Evolutionary conservation across 2,329 filamentous ascomycete species (phyloP).

Genomic region (Sphaerulina musiva): DNA sequence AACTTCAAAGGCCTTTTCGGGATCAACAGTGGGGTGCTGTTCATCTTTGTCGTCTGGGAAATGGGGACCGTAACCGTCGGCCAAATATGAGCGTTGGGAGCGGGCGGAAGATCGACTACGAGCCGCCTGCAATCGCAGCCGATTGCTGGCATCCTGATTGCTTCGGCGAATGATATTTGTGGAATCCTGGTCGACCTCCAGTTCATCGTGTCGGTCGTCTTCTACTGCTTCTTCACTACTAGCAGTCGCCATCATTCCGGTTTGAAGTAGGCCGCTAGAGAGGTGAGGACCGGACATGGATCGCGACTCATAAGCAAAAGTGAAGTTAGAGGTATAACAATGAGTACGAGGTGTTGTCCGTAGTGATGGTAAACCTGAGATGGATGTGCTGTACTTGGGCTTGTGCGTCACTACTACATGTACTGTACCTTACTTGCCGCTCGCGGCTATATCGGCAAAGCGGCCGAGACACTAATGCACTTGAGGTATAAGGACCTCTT

Average conservation of each 20-base stretch:
- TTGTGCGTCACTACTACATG: too few relatives aligned
- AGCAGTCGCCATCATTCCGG: background rate
- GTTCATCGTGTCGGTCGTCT: background rate
- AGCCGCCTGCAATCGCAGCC: background rate
- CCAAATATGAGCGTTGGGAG: slow-evolving; percentile 27
- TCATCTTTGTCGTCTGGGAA: slow-evolving; percentile 11
- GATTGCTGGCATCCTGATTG: background rate
- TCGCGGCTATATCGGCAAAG: too few relatives aligned
- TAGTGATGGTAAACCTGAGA: too few relatives aligned
- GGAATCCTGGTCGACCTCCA: background rate
- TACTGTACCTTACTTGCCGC: too few relatives aligned
- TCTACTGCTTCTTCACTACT: background rate
- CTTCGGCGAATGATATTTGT: background rate
- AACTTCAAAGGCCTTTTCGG: slow-evolving; percentile 57
- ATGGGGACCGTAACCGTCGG: slow-evolving; percentile 27
- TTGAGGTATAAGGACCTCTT: too few relatives aligned
- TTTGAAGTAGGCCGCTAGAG: background rate
- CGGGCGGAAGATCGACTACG: slow-evolving; percentile 26
- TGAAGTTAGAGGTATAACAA: too few relatives aligned
- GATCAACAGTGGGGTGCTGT: slow-evolving; percentile 3
- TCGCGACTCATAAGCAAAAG: too few relatives aligned
- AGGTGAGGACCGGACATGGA: too few relatives aligned
- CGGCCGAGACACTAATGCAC: too few relatives aligned
- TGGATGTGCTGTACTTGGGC: too few relatives aligned
- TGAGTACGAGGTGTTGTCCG: too few relatives aligned